Base-by-base conservation (phyloP, 139 green algal species). In the Chlamydomonas schloesseri region DNA sequence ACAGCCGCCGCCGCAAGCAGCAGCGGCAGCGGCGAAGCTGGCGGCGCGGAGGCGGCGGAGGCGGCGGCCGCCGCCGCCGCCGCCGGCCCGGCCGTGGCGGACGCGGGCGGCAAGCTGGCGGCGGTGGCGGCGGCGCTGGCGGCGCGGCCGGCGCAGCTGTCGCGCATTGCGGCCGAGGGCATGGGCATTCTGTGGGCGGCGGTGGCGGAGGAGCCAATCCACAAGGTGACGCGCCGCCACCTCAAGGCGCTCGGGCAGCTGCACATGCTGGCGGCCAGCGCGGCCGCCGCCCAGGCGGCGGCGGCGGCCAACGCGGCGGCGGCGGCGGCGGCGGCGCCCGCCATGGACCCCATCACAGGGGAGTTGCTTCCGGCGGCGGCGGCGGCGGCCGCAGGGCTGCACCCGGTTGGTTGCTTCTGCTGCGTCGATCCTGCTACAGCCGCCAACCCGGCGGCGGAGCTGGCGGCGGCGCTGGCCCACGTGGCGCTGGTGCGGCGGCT, bases 181-280 rank as follows among this genome's bases (percentile, higher is more conserved):
- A 86, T 86, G 80, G 10, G 31, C 23, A 20, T 69, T 33, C 80
- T 86, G 67, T 86, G 80, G 80, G 67, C 31, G 21, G 31, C 67
- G 0, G 80, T 86, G 23, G 80, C 67, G 58, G 34, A 24, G 23
- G 80, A 86, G 46, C 50, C 80, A 0, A 24, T 86, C 14, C 67
- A 77, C 47, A 86, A 86, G 68, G 80, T 86, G 21, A 5, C 5
- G 4, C 47, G 80, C 24, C 80, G 80, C 23, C 67, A 34, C 67
- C 67, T 86, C 6, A 70, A 86, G 53, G 80, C 80, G 24, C 67
- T 86, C 11, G 67, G 67, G 4, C 65, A 71, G 67, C 50, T 86
- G 31, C 80, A 86, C 80, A 42, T 42, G 3, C 26, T 84, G 42
- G 50, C 77, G 15, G 34, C 46, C 1, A 53, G 4, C 64, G 42